Conservation (phyloP, 805 yeast genomes). For the Candida fluviatilis region DNA sequence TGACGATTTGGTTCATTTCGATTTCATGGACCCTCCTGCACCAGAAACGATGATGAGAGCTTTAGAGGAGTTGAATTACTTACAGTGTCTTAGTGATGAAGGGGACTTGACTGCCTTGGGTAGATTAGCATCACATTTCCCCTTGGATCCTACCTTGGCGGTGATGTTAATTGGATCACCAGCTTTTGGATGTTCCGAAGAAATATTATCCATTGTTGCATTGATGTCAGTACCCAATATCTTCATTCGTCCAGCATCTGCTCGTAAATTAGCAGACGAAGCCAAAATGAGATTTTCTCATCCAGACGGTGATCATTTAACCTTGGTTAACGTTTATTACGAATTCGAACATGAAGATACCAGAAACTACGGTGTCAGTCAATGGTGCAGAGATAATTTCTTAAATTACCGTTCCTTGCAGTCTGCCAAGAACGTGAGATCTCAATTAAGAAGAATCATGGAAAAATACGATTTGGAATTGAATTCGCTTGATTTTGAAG, state of each 20-base stretch:
- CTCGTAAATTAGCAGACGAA: conserved; percentile 87
- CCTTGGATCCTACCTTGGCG: conserved; percentile 92
- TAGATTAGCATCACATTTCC: conserved; percentile 86
- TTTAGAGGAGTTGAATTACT: conserved; percentile 86
- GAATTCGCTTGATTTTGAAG: conserved; percentile 58
- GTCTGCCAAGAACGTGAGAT: conserved; percentile 82
- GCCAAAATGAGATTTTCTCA: conserved; percentile 84
- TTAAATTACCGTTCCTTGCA: conserved; percentile 78
- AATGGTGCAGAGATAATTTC: conserved; percentile 92
- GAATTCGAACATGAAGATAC: conserved; percentile 79
- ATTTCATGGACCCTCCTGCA: conserved; percentile 99
- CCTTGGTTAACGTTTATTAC: conserved; percentile 82
- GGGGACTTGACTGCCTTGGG: conserved; percentile 90
- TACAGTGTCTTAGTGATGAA: conserved; percentile 86
- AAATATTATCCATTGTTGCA: conserved; percentile 83
- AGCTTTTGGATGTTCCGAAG: conserved; percentile 82
- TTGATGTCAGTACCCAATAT: conserved; percentile 89
- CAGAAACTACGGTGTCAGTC: conserved; percentile 54
- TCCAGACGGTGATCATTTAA: conserved; percentile 92
- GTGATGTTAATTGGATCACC: conserved; percentile 88
- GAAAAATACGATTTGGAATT: conserved; percentile 72
- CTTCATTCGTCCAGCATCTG: conserved; percentile 89
- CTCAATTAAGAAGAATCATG: conserved; percentile 82
- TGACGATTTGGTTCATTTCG: conserved; percentile 95
- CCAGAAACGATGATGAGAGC: conserved; percentile 99